These are phyloP conservation scores for Hypsizygus ulmarius DNA, from an alignment of 1,284 basidiomycete genomes.

Conservation along the genomic window DNA sequence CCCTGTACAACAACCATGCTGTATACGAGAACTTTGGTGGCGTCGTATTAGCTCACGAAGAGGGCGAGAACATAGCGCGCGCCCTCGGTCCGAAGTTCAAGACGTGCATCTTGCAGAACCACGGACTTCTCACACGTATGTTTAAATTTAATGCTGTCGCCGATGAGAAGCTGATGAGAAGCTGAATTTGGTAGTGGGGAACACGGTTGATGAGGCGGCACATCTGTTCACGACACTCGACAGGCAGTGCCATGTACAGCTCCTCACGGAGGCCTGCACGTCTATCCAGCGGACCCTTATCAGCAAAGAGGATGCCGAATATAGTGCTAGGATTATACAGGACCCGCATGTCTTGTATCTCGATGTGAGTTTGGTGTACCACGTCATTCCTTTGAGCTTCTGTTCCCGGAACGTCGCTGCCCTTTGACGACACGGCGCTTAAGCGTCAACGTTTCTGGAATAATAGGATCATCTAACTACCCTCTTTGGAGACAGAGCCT, in stretches of 20 bases:
- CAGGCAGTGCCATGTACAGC: slow-evolving; percentile 43
- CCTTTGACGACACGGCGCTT: too few species aligned
- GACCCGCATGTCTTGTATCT: slow-evolving; percentile 22
- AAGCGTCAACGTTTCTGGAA: too few species aligned
- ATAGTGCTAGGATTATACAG: slow-evolving; percentile 23
- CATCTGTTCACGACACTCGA: slow-evolving; percentile 22
- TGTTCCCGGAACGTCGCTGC: too few species aligned
- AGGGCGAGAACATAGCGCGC: slow-evolving; percentile 54
- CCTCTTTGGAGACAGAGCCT: too few species aligned
- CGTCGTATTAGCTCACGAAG: slow-evolving; percentile 19
- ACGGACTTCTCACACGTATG: slow-evolving; percentile 45
- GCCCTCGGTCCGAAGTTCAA: slow-evolving; percentile 45
- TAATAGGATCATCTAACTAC: too few species aligned
- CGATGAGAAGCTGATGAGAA: background rate
- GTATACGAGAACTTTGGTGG: slow-evolving; percentile 31
- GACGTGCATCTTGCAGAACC: slow-evolving; percentile 47
- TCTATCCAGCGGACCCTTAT: slow-evolving; percentile 21
- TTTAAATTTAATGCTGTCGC: background rate
- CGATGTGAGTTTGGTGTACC: slow-evolving; percentile 17
- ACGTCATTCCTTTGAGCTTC: too few species aligned
- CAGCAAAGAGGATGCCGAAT: slow-evolving; percentile 24
- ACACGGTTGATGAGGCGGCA: slow-evolving; percentile 25
- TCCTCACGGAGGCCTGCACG: slow-evolving; percentile 41
- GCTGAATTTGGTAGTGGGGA: slow-evolving; percentile 19
- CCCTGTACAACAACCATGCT: slow-evolving; percentile 41